phyloP scores from a whole-genome alignment of 2,329 filamentous ascomycete genomes.

The Boeremia lycopersici region DNA sequence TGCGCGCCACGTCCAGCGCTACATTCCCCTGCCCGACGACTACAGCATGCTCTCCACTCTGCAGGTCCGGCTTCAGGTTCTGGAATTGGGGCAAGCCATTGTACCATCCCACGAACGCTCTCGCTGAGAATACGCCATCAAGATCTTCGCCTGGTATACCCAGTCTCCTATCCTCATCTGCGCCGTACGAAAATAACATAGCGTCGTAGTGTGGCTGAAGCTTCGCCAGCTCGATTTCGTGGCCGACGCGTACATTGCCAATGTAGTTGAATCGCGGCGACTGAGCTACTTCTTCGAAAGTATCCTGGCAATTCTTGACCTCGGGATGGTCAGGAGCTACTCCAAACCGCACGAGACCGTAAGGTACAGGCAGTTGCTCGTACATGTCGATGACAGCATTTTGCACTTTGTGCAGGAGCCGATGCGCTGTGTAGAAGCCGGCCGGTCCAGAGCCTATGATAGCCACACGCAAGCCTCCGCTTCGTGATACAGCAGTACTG shows the following conservation, averaged over 20 bases:
- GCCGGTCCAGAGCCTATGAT: slow-evolving; percentile 93
- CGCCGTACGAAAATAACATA: slow-evolving; percentile 90
- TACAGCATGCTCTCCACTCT: slow-evolving; percentile 78
- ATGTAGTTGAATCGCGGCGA: slow-evolving; percentile 87
- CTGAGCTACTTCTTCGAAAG: slow-evolving; percentile 84
- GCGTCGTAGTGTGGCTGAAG: slow-evolving; percentile 88
- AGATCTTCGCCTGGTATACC: slow-evolving; percentile 81
- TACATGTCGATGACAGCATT: slow-evolving; percentile 90
- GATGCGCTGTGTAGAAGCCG: slow-evolving; percentile 91
- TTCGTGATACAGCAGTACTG: slow-evolving; percentile 24
- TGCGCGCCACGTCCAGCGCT: slow-evolving; percentile 88
- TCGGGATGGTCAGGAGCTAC: slow-evolving; percentile 99
- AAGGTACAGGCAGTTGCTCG: slow-evolving; percentile 89
- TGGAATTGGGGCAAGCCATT: slow-evolving; percentile 89
- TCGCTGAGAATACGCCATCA: slow-evolving; percentile 80
- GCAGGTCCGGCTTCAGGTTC: slow-evolving; percentile 73
- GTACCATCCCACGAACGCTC: slow-evolving; percentile 97
- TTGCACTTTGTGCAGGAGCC: slow-evolving; percentile 77
- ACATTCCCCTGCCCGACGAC: slow-evolving; percentile 96
- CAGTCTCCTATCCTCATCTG: slow-evolving; percentile 79
- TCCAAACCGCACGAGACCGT: slow-evolving; percentile 88
- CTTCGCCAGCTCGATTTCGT: slow-evolving; percentile 67
- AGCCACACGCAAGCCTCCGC: slow-evolving; percentile 74
- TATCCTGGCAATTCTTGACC: slow-evolving; percentile 98
- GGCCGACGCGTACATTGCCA: slow-evolving; percentile 84